These are phyloP conservation scores for Gossypium davidsonii DNA, from an alignment of 441 rosid species.

Conservation along the genomic window DNA sequence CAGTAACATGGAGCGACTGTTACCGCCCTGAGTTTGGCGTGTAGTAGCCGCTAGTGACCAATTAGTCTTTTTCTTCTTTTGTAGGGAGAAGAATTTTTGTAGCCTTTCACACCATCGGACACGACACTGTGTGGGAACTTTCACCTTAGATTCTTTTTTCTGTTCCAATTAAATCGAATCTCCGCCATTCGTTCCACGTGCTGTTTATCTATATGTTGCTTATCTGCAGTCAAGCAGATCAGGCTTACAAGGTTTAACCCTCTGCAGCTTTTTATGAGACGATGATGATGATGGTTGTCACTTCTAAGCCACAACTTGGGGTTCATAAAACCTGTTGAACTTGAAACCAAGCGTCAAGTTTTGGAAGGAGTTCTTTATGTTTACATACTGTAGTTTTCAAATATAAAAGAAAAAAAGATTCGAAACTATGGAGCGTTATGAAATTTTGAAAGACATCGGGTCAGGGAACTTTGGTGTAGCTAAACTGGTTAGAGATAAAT, in stretches of 20 bases:
- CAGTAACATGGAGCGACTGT: background rate
- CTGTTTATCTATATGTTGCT: background rate
- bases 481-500: slow-evolving; percentile 42
- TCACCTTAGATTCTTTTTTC: background rate
- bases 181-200: slow-evolving; percentile 21
- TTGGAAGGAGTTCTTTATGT: background rate
- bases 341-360: background rate
- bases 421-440: slow-evolving; percentile 45
- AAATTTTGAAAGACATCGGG: slow-evolving; percentile 50
- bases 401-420: background rate
- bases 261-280: background rate
- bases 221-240: slow-evolving; percentile 12
- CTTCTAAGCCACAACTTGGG: slow-evolving; percentile 10
- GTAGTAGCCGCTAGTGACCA: background rate
- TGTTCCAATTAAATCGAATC: background rate
- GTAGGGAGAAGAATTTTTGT: background rate
- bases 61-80: background rate
- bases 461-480: slow-evolving; percentile 64
- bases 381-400: background rate
- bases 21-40: background rate
- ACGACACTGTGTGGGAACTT: background rate
- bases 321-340: background rate
- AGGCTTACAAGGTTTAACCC: background rate
- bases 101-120: background rate
- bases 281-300: slow-evolving; percentile 1